phyloP scores from a whole-genome alignment of 352 stramenopile species.

The Poterioochromonas sp. region DNA sequence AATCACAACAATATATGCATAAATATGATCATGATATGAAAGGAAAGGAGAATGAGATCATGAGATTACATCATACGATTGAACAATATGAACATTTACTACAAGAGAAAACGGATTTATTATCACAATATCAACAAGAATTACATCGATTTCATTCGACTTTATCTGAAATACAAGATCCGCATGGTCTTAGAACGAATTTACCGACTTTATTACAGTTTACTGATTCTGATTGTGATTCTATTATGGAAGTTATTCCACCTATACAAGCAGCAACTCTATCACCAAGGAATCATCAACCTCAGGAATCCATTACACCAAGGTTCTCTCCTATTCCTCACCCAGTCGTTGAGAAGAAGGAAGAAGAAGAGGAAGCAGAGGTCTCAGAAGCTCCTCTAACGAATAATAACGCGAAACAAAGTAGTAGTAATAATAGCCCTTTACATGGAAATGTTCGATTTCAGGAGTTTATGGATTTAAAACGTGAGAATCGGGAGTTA shows the following conservation, averaged over 20 bases:
- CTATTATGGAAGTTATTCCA: too few relatives aligned
- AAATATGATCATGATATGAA: too few relatives aligned
- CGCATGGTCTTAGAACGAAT: neutral
- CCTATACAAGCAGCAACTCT: too few relatives aligned
- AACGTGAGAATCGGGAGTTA: constrained; percentile 22
- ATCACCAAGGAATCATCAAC: too few relatives aligned
- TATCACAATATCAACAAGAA: neutral
- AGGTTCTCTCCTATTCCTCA: too few relatives aligned
- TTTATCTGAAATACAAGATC: neutral
- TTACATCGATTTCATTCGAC: neutral
- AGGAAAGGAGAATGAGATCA: too few relatives aligned
- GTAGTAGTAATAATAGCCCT: too few relatives aligned
- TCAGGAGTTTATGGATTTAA: constrained; percentile 27
- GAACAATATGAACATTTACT: too few relatives aligned
- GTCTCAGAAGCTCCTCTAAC: neutral
- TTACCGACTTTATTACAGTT: neutral
- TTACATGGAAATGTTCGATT: constrained; percentile 10
- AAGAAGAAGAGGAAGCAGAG: neutral
- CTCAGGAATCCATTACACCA: too few relatives aligned
- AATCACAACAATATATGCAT: too few relatives aligned
- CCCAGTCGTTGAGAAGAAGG: neutral
- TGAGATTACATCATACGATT: neutral
- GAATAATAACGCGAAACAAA: neutral
- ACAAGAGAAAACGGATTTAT: neutral
- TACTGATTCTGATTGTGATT: too few relatives aligned